These are phyloP conservation scores for Rhodamnia argentea DNA, from an alignment of 345 rosid species.

Conservation along the genomic window DNA sequence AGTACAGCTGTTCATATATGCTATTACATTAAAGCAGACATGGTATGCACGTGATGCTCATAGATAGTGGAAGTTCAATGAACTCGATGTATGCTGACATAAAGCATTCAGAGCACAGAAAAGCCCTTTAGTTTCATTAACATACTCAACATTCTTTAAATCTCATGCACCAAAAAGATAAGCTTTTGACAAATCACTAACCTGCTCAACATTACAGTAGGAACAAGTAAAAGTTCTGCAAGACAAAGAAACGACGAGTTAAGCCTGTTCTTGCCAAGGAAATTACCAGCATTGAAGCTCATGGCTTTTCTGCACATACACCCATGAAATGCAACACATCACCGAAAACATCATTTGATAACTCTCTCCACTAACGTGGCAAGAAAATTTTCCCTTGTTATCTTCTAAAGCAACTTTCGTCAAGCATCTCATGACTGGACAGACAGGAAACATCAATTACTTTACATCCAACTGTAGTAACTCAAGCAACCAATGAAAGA, in stretches of 20 bases:
- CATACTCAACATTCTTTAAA: background rate
- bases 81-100: background rate
- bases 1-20: background rate
- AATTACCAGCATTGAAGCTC: background rate
- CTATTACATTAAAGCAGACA: background rate
- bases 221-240: constrained; percentile 72
- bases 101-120: background rate
- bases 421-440: background rate
- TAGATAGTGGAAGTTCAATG: background rate
- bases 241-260: background rate
- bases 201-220: constrained; percentile 87
- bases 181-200: constrained; percentile 7
- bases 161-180: background rate
- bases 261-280: background rate
- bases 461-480: background rate
- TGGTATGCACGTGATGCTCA: background rate
- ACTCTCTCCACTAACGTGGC: background rate
- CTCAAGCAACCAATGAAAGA: background rate
- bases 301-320: background rate
- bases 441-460: background rate
- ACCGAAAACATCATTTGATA: background rate
- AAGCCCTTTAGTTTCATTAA: background rate
- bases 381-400: background rate
- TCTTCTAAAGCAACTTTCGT: background rate
- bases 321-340: background rate